Conservation (phyloP, 306 rosid species). For the Medicago ruthenica region DNA sequence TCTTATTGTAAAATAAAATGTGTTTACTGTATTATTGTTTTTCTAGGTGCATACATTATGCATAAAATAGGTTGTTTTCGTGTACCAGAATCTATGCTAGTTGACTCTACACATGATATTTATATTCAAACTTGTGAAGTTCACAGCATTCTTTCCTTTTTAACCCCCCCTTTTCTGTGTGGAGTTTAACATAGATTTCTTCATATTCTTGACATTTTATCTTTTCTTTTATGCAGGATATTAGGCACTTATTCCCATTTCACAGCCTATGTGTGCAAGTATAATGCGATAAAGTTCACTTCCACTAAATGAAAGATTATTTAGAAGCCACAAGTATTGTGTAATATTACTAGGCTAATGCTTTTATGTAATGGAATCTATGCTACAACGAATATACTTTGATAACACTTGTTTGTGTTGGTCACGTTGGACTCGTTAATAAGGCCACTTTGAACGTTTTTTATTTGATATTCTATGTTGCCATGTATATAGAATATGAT, state of each 20-base stretch:
- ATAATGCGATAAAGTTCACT: slow-evolving; percentile 11
- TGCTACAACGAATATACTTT: slow-evolving; percentile 33
- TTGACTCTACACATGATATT: slow-evolving; percentile 40
- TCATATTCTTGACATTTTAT: slow-evolving; percentile 39
- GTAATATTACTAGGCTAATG: slow-evolving; percentile 24
- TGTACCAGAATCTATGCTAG: slow-evolving; percentile 35
- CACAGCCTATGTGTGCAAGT: slow-evolving; percentile 31
- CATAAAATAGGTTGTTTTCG: slow-evolving; percentile 33
- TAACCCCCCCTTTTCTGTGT: slow-evolving; percentile 6
- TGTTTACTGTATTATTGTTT: background rate
- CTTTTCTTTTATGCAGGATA: slow-evolving; percentile 56
- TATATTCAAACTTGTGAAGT: slow-evolving; percentile 20
- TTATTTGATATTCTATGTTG: slow-evolving; percentile 37
- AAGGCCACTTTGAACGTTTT: slow-evolving; percentile 41
- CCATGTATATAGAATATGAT: slow-evolving; percentile 11
- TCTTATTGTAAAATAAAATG: slow-evolving; percentile 20
- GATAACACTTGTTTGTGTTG: slow-evolving; percentile 15
- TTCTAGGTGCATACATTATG: slow-evolving; percentile 33
- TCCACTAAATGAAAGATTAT: slow-evolving; percentile 38
- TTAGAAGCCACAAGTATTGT: slow-evolving; percentile 7
- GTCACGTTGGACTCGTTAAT: background rate
- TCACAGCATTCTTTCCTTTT: slow-evolving; percentile 6
- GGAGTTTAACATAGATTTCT: background rate
- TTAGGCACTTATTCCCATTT: slow-evolving; percentile 40
- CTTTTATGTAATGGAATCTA: slow-evolving; percentile 35